A percentile compares a stretch with the other conserved stretches of the same genome.
Evolutionary conservation across 768 basidiomycete species (phyloP).

Genomic region (Amanita inopinata): DNA sequence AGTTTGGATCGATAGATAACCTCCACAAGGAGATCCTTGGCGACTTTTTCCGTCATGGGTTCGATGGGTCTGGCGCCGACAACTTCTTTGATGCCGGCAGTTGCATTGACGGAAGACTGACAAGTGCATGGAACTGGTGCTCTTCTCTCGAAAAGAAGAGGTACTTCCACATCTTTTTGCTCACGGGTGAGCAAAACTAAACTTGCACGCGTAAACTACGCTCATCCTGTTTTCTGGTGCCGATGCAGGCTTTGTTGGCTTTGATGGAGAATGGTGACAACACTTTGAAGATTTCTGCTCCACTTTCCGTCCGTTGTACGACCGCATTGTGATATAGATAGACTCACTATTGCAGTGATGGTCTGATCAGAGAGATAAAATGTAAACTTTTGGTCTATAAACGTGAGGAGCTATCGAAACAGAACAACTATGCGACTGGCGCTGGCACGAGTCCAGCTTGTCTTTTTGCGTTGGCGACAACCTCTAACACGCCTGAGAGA

Average conservation of each 20-base stretch:
- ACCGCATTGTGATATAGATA: background rate
- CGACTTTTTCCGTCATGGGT: slow-evolving; percentile 83
- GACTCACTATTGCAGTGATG: background rate
- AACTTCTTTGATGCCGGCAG: slow-evolving; percentile 87
- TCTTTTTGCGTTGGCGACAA: slow-evolving; percentile 49
- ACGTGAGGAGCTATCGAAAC: background rate
- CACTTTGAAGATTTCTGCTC: background rate
- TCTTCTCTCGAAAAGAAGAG: slow-evolving; percentile 77
- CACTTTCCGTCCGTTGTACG: background rate
- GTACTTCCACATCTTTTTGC: slow-evolving; percentile 70
- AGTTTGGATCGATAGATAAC: slow-evolving; percentile 71
- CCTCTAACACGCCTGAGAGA: slow-evolving; percentile 58
- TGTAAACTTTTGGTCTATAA: background rate
- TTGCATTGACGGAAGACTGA: slow-evolving; percentile 75
- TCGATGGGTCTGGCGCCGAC: slow-evolving; percentile 86
- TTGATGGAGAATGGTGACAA: slow-evolving; percentile 75
- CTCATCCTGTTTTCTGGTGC: background rate
- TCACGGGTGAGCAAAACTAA: slow-evolving; percentile 47
- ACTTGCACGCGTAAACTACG: background rate
- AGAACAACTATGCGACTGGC: slow-evolving; percentile 1
- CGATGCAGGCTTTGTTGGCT: slow-evolving; percentile 63
- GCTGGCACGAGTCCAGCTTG: slow-evolving; percentile 27
- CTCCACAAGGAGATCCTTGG: slow-evolving; percentile 60
- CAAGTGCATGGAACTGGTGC: slow-evolving; percentile 93
- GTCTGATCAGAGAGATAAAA: background rate